These are phyloP conservation scores for Torulaspora microellipsoides DNA, from an alignment of 805 yeast genomes.

Conservation along the genomic window DNA sequence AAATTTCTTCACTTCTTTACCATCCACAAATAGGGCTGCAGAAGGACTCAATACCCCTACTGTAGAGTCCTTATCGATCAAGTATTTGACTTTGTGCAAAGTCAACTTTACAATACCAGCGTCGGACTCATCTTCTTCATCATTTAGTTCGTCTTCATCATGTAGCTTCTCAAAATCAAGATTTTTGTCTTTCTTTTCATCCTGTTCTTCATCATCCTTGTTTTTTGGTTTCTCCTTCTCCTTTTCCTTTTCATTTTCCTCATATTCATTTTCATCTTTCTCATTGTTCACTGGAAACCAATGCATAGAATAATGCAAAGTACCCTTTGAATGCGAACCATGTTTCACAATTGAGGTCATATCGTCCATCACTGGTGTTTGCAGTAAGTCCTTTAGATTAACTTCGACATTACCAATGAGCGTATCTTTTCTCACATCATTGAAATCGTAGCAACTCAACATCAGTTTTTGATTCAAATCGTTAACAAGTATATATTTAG, in stretches of 20 bases:
- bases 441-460: slow-evolving; percentile 52
- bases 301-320: slow-evolving; percentile 50
- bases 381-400: slow-evolving; percentile 56
- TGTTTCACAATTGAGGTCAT: slow-evolving; percentile 32
- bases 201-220: slow-evolving; percentile 5
- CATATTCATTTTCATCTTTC: slow-evolving; percentile 13
- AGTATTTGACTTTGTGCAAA: slow-evolving; percentile 54
- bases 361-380: slow-evolving; percentile 37
- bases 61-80: slow-evolving; percentile 50
- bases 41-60: slow-evolving; percentile 49
- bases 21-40: slow-evolving; percentile 61
- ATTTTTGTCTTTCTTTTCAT: slow-evolving; percentile 10
- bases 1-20: slow-evolving; percentile 48
- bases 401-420: slow-evolving; percentile 48
- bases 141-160: slow-evolving; percentile 24
- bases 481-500: slow-evolving; percentile 54
- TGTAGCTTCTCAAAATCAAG: slow-evolving; percentile 15
- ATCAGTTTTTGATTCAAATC: slow-evolving; percentile 52
- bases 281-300: slow-evolving; percentile 36
- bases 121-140: slow-evolving; percentile 42
- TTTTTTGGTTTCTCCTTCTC: neutral
- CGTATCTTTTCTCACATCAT: slow-evolving; percentile 51
- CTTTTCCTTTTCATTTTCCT: neutral
- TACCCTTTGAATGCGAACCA: slow-evolving; percentile 50
- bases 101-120: slow-evolving; percentile 67